Base-by-base conservation (phyloP, 139 green algal genomes). In the Chlamydomonas sphaeroides region DNA sequence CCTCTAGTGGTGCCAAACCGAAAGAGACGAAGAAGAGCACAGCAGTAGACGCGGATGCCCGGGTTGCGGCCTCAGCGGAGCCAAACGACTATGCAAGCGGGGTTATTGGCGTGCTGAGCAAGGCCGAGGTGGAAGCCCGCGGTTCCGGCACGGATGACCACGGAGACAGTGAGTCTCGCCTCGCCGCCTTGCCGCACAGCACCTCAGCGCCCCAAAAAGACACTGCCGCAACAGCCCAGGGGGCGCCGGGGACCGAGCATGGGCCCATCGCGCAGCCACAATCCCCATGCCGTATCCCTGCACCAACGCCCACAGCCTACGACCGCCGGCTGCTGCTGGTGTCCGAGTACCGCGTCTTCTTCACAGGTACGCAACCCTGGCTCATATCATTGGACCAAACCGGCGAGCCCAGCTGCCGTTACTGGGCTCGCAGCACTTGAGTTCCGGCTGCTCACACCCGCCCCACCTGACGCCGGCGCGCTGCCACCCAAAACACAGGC, bases 281-380 rank as follows among this genome's bases (percentile, higher is more conserved):
- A n/a, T n/a, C n/a, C n/a, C n/a, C n/a, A n/a, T n/a, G n/a, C n/a
- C n/a, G n/a, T n/a, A n/a, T n/a, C n/a, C n/a, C n/a, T n/a, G n/a
- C n/a, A n/a, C n/a, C n/a, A n/a, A n/a, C n/a, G n/a, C n/a, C n/a
- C n/a, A n/a, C n/a, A n/a, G n/a, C n/a, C n/a, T n/a, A n/a, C n/a
- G n/a, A n/a, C n/a, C n/a, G n/a, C n/a, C n/a, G n/a, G n/a, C n/a
- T n/a, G n/a, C n/a, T n/a, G n/a, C n/a, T n/a, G 51, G 56, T 42
- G 30, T 68, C 38, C 23, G 89, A 93, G 78, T 56, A 80, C 32
- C 85, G 89, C 2, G 85, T 91, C 0, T 93, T 90, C 35, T 93
- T 90, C 78, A 93, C 89, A 71, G 89, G 85, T 66, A 25, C 17
- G 51, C 20, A 5, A 45, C 5, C 2, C 7, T 28, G 7, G 45